Evolutionary conservation across 257 asterid genomes (phyloP), one percentile per base, ranked within the genome.

Genomic region (Forsythia viridissima): DNA sequence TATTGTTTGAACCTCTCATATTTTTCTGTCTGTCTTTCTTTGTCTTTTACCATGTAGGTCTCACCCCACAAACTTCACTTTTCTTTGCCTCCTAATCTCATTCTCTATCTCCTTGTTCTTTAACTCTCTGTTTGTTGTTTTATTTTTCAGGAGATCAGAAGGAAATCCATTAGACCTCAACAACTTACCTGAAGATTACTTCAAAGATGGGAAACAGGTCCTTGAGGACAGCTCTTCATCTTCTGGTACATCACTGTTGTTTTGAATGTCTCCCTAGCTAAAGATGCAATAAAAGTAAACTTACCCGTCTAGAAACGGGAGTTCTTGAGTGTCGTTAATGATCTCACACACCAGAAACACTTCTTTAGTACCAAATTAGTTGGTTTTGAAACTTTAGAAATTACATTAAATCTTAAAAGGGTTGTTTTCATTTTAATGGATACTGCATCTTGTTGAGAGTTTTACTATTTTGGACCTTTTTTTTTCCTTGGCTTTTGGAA

Each of bases 131-230:
- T 55, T 73, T 65, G 55, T 73, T n/a, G 74, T 37, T 8, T 73
- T 40, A 9, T 68, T 37, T 77, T 76, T 70, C 90, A 94, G 99
- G 98, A 93, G 97, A 88, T 77, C 94, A 74, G 91, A 89, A 80
- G 91, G 83, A 79, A 93, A 86, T 63, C 96, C 95, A 6, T 84
- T 94, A 85, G 99, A 94, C 85, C 99, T 94, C 84, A 94, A 94
- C 89, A 93, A 91, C 91, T 89, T 94, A 80, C 99, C 99, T n/a
- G 99, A 87, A 85, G 99, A 93, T 77, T 89, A 86, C 84, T 76
- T 78, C 37, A 88, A 87, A 86, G 96, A 88, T 78, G 91, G 86
- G 38, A 90, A 87, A 85, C 88, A 89, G 79, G 68, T 68, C 77
- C 81, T 83, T 70, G 95, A 89, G 21, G 94, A 92, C 91, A 87